Base-by-base conservation (phyloP, 2,329 filamentous ascomycete species). In the Penicillium sp. region DNA sequence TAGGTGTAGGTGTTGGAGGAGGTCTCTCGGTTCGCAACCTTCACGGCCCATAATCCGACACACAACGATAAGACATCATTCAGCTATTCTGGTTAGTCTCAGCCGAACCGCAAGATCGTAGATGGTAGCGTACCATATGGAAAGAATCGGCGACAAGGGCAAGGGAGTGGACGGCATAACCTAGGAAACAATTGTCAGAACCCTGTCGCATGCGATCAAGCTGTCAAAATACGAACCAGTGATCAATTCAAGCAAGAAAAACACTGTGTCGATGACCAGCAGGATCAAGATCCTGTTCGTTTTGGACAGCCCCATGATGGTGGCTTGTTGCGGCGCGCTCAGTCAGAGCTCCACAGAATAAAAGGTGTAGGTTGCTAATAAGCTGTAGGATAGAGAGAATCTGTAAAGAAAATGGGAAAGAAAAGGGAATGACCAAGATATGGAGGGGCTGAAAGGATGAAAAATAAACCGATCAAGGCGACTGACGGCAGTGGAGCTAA, bases 81-180 rank as follows among this genome's bases (percentile, higher is more conserved):
- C 53, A 98, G 77, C 86, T 89, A 58, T 46, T 15, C 9, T 17
- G 44, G 21, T 40, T 15, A 24, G 26, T 19, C 33, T 44, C 6
- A n/a, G 9, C 2, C 40, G 53, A n/a, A 50, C 42, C 26, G 26
- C 9, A 29, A 32, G 26, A 21, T 21, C n/a, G 13, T 28, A 24
- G 19, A 42, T 34, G 45, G 43, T 34, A 37, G 69, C 78, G 61
- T 66, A 88, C 86, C 93, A 98, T 98, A 73, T 98, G 93, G 70
- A 98, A 98, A 53, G 93, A 89, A 74, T 98, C 93, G 47, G 93
- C 93, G 65, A 94, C 89, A 52, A 98, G 79, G 33, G 93, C 93
- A 60, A 98, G 80, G 17, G 93, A 97, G 65, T 90, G 85, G 53
- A 95, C 88, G 56, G 84, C 75, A 75, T 95, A 88, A 54, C 93